phyloP scores from a whole-genome alignment of 2,329 filamentous ascomycete genomes.

The Botryosphaeria dothidea region DNA sequence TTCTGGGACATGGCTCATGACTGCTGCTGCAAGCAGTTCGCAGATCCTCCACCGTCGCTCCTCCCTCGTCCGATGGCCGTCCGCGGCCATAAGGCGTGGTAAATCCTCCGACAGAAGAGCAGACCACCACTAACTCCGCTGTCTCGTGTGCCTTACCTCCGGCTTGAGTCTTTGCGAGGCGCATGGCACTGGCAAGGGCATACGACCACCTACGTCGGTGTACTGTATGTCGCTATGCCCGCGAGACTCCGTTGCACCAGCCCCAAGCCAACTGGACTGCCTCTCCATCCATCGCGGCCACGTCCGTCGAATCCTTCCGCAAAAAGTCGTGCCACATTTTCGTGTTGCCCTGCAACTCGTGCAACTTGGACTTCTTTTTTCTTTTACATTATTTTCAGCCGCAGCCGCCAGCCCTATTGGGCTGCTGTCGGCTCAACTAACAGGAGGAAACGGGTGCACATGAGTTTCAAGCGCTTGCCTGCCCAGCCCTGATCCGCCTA shows the following conservation, averaged over 20 bases:
- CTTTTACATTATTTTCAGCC: neutral
- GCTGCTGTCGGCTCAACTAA: neutral
- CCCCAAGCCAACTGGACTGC: no score
- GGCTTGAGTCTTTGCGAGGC: neutral
- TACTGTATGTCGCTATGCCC: neutral
- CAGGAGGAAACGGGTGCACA: neutral
- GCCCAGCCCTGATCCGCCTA: slow-evolving; percentile 3
- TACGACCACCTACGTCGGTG: neutral
- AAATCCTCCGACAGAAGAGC: neutral
- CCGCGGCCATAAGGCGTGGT: neutral
- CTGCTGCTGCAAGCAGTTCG: neutral
- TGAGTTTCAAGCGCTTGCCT: neutral
- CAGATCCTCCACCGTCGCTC: neutral
- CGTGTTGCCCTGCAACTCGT: neutral
- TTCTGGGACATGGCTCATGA: neutral
- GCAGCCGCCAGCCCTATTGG: neutral
- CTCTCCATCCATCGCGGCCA: neutral
- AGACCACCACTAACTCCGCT: neutral
- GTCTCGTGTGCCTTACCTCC: neutral
- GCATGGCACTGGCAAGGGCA: neutral
- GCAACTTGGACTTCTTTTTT: neutral
- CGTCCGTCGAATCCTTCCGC: neutral
- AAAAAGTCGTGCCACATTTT: neutral
- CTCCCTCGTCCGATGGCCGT: neutral
- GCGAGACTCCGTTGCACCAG: no score